phyloP scores from a whole-genome alignment of 768 basidiomycete genomes.

The Hemileccinum impolitum region DNA sequence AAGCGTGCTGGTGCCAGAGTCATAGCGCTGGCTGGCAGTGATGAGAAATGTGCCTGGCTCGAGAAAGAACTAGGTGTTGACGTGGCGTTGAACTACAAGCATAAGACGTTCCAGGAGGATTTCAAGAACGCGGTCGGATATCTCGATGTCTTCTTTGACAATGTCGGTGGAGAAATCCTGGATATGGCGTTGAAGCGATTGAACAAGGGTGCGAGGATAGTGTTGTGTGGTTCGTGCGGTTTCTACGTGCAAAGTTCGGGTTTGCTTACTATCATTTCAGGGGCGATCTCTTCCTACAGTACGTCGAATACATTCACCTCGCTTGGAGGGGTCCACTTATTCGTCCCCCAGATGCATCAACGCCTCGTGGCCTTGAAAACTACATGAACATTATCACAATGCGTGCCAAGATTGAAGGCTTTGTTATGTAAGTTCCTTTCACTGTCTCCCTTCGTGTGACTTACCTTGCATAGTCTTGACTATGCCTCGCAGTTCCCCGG shows the following conservation, averaged over 20 bases:
- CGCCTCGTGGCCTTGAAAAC: conserved; percentile 62
- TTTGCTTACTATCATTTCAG: conserved; percentile 34
- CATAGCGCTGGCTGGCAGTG: conserved; percentile 81
- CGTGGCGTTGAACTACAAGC: conserved; percentile 86
- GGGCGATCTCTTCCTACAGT: conserved; percentile 87
- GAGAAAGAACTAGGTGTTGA: conserved; percentile 80
- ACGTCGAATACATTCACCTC: conserved; percentile 23
- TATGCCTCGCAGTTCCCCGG: conserved; percentile 58
- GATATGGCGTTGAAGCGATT: conserved; percentile 73
- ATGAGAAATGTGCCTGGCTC: conserved; percentile 86
- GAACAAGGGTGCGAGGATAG: conserved; percentile 74
- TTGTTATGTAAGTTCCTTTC: conserved; percentile 59
- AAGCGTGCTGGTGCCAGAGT: conserved; percentile 78
- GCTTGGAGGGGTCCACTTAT: not conserved
- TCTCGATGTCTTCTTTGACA: conserved; percentile 84
- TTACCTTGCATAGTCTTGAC: conserved; percentile 55
- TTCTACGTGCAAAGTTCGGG: not conserved
- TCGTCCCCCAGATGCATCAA: conserved; percentile 43
- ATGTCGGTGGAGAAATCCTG: conserved; percentile 78
- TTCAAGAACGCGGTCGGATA: conserved; percentile 70
- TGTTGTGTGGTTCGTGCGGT: conserved; percentile 67
- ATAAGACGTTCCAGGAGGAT: conserved; percentile 61
- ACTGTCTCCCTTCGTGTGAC: not conserved
- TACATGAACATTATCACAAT: conserved; percentile 71
- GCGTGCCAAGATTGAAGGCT: conserved; percentile 80